Evolutionary conservation across 169 alveolate species (phyloP), one percentile per base, ranked within the genome.

Genomic region (Cryptosporidium parvum): DNA sequence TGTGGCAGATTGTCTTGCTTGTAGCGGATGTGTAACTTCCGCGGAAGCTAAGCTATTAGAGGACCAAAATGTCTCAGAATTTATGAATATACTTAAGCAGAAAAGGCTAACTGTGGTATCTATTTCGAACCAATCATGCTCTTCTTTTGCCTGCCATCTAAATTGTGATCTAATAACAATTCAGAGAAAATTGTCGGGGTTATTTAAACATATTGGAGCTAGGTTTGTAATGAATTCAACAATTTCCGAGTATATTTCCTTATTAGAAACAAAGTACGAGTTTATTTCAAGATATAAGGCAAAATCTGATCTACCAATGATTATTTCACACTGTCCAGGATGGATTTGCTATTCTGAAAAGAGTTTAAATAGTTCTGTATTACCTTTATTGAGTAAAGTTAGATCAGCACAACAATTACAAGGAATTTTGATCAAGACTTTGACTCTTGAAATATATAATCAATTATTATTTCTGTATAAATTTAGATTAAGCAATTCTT

Each of bases 301-400:
- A 9, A 69, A 45, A 0, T 35, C 48, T 23, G 69, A 69, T 4
- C 53, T 93, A 29, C 97, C 97, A 18, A 65, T 96, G 23, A 56
- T 96, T 29, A 87, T 96, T 62, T 93, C 96, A 18, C 98, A 97
- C 86, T 97, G 99, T 70, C 99, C 99, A 4, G 99, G 99, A 0
- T 97, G 98, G 98, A 93, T 95, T 3, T 94, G 96, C 69, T 97
- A 97, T 93, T 97, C 99, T 4, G 98, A 97, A 91, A 97, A 97
- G 85, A 95, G 92, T 23, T 93, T 95, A 21, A 97, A 95, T 26
- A 94, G 91, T 51, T 86, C 85, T 21, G 92, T 95, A 12, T 93
- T 96, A 37, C 92, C 94, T 14, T 84, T 92, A 73, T 94, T 97
- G 95, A 95, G 98, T 75, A 92, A 87, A 69, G 94, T 96, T 14